Evolutionary conservation across 208 protist genomes (phyloP), one percentile per base, ranked within the genome.

Genomic region (Trypanosoma avium): DNA sequence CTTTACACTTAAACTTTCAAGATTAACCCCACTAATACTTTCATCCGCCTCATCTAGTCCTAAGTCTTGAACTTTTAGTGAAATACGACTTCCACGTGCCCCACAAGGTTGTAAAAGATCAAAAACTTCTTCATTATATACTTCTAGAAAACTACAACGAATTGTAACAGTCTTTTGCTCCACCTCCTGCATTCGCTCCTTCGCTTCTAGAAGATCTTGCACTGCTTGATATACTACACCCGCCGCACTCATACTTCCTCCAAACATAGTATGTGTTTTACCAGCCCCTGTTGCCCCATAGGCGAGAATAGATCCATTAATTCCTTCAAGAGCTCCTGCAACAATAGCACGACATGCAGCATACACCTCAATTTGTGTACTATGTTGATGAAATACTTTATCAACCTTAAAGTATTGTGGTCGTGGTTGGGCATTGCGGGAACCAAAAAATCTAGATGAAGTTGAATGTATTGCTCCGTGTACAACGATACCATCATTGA

Each of bases 221-320:
- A 92, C 73, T 0, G 84, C 80, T 56, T 91, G 86, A 24, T 90
- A 90, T 26, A 96, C 77, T 4, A 96, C 81, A 19, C 90, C 90
- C 13, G 80, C 85, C 9, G 73, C 75, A 49, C 82, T 88, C 67
- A 88, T 70, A 46, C 75, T 70, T 43, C 75, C 65, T 15, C 90
- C 90, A 70, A 96, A 90, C 92, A 97, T 97, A 27, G 84, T 95
- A 77, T 93, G 82, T 40, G 92, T 97, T 60, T 97, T 97, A 32
- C 92, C 92, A 12, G 84, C 82, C 21, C 85, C 86, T 7, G 92
- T 97, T 15, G 88, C 82, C 13, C 92, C 92, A 75, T 97, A 97
- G 4, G 87, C 88, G 12, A 95, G 71, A 21, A 97, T 85, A 10
- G 87, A 81, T 15, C 86, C 89, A 64, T 94, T 95, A 65, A 92